Evolutionary conservation across 1,284 basidiomycete genomes (phyloP), one percentile per base, ranked within the genome.

Genomic region (Abortiporus biennis): DNA sequence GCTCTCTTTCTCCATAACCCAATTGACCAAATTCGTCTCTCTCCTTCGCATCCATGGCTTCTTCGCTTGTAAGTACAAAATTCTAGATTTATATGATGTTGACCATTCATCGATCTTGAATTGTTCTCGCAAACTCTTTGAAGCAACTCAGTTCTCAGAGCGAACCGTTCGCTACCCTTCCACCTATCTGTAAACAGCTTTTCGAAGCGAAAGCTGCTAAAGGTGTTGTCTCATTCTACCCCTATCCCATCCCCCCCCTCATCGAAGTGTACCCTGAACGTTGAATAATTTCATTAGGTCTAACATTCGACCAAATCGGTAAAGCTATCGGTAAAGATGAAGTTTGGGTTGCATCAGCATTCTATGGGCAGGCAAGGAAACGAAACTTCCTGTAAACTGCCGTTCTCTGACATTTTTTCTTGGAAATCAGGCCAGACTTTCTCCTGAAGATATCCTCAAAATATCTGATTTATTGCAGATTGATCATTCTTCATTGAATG

Each of bases 261-360:
- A 41, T 54, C 19, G 47, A 40, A 5, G n/a, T 22, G 27, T 6
- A 19, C 4, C 9, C 5, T 6, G 33, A 22, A 16, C 19, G 24
- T n/a, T 22, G 5, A 17, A 39, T 39, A 6, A 22, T 13, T 20
- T 15, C 25, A 21, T 24, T 52, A 82, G 85, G 79, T 15, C 54
- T 86, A 47, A 82, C 81, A 11, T 92, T 92, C 50, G 85, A 80
- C 37, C 66, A 78, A 36, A 80, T 92, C 49, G 85, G 76, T 3
- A 69, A 80, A 46, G 68, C 68, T 11, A 72, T 92, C 45, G 76
- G 74, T n/a, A 80, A 76, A 54, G 85, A 89, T 53, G 90, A 94
- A 61, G 75, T 92, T 29, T 94, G 87, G 87, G 75, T 90, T n/a
- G 90, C 90, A 1, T 78, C 89, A 1, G 74, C 85, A 31, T 90